Percentiles rank a stretch among this genome's conserved stretches.
Evolutionary conservation across 2,329 filamentous ascomycete species (phyloP).

Genomic region (Tolypocladium paradoxum): DNA sequence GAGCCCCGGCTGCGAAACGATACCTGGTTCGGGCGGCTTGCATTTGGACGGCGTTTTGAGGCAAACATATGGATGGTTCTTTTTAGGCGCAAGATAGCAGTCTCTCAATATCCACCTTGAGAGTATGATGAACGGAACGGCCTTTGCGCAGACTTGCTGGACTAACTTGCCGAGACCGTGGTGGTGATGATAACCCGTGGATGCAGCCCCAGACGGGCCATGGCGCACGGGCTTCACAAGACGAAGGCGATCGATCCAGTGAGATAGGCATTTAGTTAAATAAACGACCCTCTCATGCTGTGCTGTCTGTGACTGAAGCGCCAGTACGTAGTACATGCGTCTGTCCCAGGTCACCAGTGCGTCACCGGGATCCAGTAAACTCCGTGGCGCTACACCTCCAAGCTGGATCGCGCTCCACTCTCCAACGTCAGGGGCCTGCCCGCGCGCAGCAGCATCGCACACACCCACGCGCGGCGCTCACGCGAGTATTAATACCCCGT

Average conservation of each 20-base stretch:
- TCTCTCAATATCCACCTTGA: neutral
- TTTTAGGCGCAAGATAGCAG: neutral
- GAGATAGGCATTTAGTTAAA: neutral
- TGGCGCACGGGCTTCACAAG: neutral
- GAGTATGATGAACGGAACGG: too few relatives aligned
- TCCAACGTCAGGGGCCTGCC: neutral
- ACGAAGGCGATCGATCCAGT: neutral
- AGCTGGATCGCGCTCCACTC: neutral
- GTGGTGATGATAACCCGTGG: neutral
- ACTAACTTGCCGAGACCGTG: neutral
- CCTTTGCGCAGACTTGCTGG: neutral
- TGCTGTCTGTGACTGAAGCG: neutral
- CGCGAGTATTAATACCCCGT: neutral
- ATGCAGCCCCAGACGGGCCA: neutral
- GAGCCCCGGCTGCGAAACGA: neutral
- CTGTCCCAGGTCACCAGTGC: neutral
- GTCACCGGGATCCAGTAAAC: neutral
- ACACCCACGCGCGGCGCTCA: neutral
- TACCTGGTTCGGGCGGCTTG: neutral
- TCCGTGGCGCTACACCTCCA: neutral
- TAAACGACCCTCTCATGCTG: neutral
- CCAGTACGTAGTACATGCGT: neutral
- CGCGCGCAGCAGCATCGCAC: neutral
- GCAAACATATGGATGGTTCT: neutral
- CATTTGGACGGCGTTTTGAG: conserved; percentile 9